These are phyloP conservation scores for Drechmeria coniospora DNA, from an alignment of 2,329 filamentous ascomycete genomes.

Conservation along the genomic window DNA sequence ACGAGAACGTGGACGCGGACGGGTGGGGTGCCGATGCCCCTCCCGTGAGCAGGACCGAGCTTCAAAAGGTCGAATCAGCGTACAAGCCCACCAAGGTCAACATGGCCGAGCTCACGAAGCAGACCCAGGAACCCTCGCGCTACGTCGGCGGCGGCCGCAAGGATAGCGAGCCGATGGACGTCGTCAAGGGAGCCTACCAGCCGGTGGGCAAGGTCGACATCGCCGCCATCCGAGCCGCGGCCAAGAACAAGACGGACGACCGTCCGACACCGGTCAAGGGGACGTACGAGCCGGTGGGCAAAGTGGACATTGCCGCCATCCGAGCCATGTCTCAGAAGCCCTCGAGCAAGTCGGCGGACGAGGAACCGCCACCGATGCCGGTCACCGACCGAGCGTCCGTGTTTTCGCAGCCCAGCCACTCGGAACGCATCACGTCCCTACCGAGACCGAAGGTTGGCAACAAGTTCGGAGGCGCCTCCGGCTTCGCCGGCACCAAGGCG, in stretches of 20 bases:
- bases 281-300: constrained; percentile 85
- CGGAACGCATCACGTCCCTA: constrained; percentile 70
- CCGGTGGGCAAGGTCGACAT: constrained; percentile 97
- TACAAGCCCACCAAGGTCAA: constrained; percentile 96
- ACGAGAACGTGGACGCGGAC: constrained; percentile 57
- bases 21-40: constrained; percentile 94
- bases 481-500: constrained; percentile 79
- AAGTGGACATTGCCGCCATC: constrained; percentile 94
- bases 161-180: constrained; percentile 36
- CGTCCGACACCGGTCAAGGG: constrained; percentile 78
- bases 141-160: constrained; percentile 31
- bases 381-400: constrained; percentile 63
- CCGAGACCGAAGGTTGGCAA: constrained; percentile 94
- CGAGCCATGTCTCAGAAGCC: constrained; percentile 65
- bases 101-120: constrained; percentile 67
- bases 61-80: constrained; percentile 83
- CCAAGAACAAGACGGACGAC: constrained; percentile 55
- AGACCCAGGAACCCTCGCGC: constrained; percentile 51
- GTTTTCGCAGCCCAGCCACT: constrained; percentile 44
- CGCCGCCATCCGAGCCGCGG: constrained; percentile 68
- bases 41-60: constrained; percentile 67
- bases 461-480: constrained; percentile 58
- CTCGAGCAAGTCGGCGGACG: constrained; percentile 20
- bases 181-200: constrained; percentile 79
- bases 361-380: constrained; percentile 34